A percentile compares a stretch with the other conserved stretches of the same genome.
These are phyloP conservation scores for Sanghuangporus baumii DNA, from an alignment of 1,284 basidiomycete species.

Conservation along the genomic window DNA sequence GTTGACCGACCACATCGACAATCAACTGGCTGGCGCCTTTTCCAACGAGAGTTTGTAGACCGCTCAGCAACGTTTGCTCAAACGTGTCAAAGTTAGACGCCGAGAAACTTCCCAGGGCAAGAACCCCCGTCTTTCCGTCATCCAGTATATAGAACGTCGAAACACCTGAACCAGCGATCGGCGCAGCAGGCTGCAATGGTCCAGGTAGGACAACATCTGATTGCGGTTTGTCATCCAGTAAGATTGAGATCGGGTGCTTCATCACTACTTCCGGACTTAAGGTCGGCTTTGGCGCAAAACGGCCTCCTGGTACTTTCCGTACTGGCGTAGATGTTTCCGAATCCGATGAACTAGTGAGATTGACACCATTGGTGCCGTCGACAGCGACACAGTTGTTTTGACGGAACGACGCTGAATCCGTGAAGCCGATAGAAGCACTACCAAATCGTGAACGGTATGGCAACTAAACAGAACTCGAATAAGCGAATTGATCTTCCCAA, in stretches of 20 bases:
- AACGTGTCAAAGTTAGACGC: conserved; percentile 38
- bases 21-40: conserved; percentile 47
- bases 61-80: conserved; percentile 40
- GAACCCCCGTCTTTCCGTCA: conserved; percentile 50
- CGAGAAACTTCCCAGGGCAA: conserved; percentile 56
- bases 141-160: conserved; percentile 51
- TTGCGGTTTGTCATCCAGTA: conserved; percentile 42
- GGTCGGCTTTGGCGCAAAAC: conserved; percentile 43
- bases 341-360: conserved; percentile 30
- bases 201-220: conserved; percentile 47
- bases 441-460: conserved; percentile 55
- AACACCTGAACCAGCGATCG: conserved; percentile 41
- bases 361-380: conserved; percentile 44
- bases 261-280: conserved; percentile 30
- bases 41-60: conserved; percentile 42
- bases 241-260: conserved; percentile 42
- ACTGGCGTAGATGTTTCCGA: conserved; percentile 10
- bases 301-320: conserved; percentile 26
- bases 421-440: conserved; percentile 38
- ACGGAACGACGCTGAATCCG: conserved; percentile 44
- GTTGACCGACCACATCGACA: conserved; percentile 45
- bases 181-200: conserved; percentile 34
- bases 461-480: conserved; percentile 30
- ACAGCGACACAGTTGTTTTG: conserved; percentile 49
- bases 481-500: background rate